A percentile compares a stretch with the other conserved stretches of the same genome.
Conservation (phyloP, 768 basidiomycete species). For the Daedaleopsis nitida region DNA sequence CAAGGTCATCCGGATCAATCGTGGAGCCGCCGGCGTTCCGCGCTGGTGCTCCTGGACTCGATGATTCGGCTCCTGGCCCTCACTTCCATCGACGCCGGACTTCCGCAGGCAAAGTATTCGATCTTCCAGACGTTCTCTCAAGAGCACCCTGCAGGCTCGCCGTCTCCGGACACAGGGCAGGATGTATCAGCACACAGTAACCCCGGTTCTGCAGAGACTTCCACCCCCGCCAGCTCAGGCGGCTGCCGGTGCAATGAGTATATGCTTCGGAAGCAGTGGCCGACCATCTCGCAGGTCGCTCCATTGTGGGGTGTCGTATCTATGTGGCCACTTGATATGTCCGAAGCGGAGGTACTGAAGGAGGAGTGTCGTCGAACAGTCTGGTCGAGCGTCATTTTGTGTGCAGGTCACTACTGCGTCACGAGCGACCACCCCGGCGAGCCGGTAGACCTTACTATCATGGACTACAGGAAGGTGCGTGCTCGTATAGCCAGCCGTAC, state of each 20-base stretch:
- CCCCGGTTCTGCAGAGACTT: not conserved
- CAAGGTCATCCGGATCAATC: constrained; percentile 67
- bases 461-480: constrained; percentile 65
- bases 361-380: constrained; percentile 74
- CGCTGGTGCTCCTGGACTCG: constrained; percentile 63
- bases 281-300: constrained; percentile 47
- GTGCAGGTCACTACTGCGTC: constrained; percentile 54
- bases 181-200: too few species aligned
- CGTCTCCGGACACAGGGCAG: too few species aligned
- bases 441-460: constrained; percentile 36
- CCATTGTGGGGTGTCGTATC: constrained; percentile 65
- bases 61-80: constrained; percentile 62
- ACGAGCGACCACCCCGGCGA: constrained; percentile 39
- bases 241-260: constrained; percentile 35
- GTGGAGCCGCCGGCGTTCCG: constrained; percentile 51
- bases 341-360: constrained; percentile 58
- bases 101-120: constrained; percentile 50
- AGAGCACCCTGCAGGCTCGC: constrained; percentile 39
- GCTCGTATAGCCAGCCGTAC: not conserved
- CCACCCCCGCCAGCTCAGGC: not conserved
- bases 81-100: constrained; percentile 59
- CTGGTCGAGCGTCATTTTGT: constrained; percentile 67
- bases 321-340: constrained; percentile 54
- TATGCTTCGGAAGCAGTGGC: constrained; percentile 55
- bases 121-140: constrained; percentile 32